These are phyloP conservation scores for Caryocar brasiliense DNA, from an alignment of 441 rosid species.

Conservation along the genomic window DNA sequence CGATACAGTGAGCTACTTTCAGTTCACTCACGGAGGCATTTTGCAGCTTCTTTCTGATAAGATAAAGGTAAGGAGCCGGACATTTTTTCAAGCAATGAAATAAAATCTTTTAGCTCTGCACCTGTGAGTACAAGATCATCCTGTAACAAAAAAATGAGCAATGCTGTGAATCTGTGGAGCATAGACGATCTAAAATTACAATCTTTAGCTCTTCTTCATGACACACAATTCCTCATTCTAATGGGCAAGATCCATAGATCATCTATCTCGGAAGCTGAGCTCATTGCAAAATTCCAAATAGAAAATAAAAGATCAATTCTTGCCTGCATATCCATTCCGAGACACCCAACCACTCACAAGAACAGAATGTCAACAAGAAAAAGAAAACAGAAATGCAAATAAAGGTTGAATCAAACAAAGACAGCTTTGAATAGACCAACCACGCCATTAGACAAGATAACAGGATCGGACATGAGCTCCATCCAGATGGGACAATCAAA, in stretches of 20 bases:
- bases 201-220: too few relatives aligned
- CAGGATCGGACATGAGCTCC: slow-evolving; percentile 31
- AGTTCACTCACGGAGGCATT: slow-evolving; percentile 64
- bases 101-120: slow-evolving; percentile 52
- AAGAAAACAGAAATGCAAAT: not conserved
- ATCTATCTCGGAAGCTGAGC: too few relatives aligned
- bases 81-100: slow-evolving; percentile 56
- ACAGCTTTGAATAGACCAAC: slow-evolving; percentile 7
- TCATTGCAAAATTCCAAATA: too few relatives aligned
- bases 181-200: too few relatives aligned
- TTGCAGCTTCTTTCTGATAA: slow-evolving; percentile 71
- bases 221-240: too few relatives aligned
- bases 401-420: not conserved
- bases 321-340: too few relatives aligned
- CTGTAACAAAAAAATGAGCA: too few relatives aligned
- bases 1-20: slow-evolving; percentile 63
- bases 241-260: too few relatives aligned
- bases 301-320: too few relatives aligned
- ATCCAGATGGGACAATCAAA: slow-evolving; percentile 27
- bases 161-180: too few relatives aligned
- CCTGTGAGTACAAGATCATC: slow-evolving; percentile 48
- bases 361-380: not conserved
- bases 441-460: slow-evolving; percentile 29
- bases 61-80: slow-evolving; percentile 27
- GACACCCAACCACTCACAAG: not conserved